Evolutionary conservation across 352 stramenopile species (phyloP).

Genomic region (Pythium dissotocum): DNA sequence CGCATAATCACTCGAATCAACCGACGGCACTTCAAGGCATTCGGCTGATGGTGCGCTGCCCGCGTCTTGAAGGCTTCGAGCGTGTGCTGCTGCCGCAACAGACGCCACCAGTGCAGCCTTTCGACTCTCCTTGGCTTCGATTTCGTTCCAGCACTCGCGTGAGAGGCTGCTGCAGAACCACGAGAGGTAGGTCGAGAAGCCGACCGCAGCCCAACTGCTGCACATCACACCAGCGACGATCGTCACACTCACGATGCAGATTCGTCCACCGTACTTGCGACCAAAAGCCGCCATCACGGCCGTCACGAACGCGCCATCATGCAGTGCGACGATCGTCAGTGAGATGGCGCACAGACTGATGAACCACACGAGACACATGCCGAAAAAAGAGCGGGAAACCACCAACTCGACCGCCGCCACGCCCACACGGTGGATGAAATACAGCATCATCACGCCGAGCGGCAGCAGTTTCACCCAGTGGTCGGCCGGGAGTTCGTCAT

Average conservation of each 20-base stretch:
- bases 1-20: constrained; percentile 2
- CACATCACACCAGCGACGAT: constrained; percentile 49
- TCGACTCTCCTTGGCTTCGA: constrained; percentile 37
- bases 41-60: background rate
- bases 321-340: constrained; percentile 52
- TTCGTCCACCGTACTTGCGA: constrained; percentile 33
- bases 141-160: constrained; percentile 72
- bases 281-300: constrained; percentile 33
- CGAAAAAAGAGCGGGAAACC: constrained; percentile 41
- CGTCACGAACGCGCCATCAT: constrained; percentile 44
- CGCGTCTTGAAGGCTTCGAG: background rate
- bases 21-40: background rate
- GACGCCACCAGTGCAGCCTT: constrained; percentile 13
- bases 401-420: constrained; percentile 43
- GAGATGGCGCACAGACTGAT: constrained; percentile 42
- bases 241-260: constrained; percentile 51
- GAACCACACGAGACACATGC: constrained; percentile 46
- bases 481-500: constrained; percentile 53
- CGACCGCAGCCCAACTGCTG: constrained; percentile 38
- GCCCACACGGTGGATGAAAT: constrained; percentile 59
- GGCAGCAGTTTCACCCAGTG: constrained; percentile 83
- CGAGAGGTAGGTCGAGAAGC: constrained; percentile 61
- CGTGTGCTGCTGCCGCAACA: background rate
- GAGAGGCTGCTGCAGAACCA: constrained; percentile 73
- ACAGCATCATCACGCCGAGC: constrained; percentile 61